phyloP scores from a whole-genome alignment of 257 asterid species.

The Lycium ferocissimum region DNA sequence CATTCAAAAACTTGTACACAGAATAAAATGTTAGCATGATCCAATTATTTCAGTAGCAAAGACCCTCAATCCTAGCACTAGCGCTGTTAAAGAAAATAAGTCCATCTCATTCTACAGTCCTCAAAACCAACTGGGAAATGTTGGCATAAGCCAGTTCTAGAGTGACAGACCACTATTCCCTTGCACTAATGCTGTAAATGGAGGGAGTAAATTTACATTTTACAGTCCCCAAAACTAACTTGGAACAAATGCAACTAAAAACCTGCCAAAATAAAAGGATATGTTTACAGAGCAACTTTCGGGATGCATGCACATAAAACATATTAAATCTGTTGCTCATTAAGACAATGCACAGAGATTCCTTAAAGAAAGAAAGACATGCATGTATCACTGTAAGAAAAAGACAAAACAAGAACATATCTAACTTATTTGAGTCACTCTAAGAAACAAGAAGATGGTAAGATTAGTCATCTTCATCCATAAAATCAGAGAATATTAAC shows the following conservation, averaged over 20 bases:
- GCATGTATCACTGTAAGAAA: neutral
- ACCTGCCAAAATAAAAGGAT: conserved; percentile 10
- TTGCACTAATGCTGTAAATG: neutral
- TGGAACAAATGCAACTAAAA: conserved; percentile 9
- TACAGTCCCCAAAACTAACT: conserved; percentile 18
- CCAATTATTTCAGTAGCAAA: neutral
- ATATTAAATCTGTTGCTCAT: conserved; percentile 12
- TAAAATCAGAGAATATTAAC: conserved; percentile 40
- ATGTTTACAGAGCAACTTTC: conserved; percentile 15
- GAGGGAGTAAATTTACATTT: neutral
- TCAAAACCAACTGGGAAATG: neutral
- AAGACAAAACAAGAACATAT: neutral
- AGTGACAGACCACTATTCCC: conserved; percentile 3
- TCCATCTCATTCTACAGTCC: neutral
- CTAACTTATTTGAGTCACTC: neutral
- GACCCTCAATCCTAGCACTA: neutral
- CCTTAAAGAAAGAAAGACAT: neutral
- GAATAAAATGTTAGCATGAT: neutral
- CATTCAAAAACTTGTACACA: neutral
- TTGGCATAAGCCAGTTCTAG: neutral
- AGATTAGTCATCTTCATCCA: conserved; percentile 23
- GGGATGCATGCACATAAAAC: conserved; percentile 5
- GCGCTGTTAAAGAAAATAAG: neutral
- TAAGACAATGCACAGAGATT: neutral
- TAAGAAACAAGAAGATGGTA: conserved; percentile 19